Evolutionary conservation across 164 flowering plant species (phyloP).

Genomic region (Stephania yunnanensis): DNA sequence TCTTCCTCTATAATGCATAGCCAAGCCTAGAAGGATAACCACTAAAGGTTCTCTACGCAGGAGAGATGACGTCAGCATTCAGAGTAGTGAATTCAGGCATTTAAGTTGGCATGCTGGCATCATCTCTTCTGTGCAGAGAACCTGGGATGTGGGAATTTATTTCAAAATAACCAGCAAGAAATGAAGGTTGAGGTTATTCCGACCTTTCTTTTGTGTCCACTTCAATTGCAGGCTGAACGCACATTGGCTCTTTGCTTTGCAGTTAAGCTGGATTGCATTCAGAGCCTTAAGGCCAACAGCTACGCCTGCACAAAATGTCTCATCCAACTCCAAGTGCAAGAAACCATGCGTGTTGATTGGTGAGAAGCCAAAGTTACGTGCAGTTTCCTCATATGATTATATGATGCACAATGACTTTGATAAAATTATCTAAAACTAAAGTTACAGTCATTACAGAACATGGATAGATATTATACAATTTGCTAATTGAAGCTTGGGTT

Average conservation of each 20-base stretch:
- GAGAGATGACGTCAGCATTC: slow-evolving; percentile 23
- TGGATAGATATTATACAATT: slow-evolving; percentile 5
- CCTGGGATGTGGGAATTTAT: slow-evolving; percentile 8
- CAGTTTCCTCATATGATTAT: background rate
- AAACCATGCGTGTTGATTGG: background rate
- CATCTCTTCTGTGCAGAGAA: slow-evolving; percentile 17
- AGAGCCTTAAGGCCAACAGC: background rate
- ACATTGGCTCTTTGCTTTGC: background rate
- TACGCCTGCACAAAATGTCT: background rate
- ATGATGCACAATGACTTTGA: background rate
- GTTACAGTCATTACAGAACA: slow-evolving; percentile 2
- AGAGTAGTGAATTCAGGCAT: background rate
- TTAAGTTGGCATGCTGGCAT: slow-evolving; percentile 1
- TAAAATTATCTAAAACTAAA: background rate
- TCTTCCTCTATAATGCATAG: background rate
- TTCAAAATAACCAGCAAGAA: background rate
- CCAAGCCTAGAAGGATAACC: background rate
- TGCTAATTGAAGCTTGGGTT: background rate
- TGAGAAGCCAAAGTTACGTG: background rate
- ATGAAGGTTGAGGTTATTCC: background rate
- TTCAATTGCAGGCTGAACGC: background rate
- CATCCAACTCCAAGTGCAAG: background rate
- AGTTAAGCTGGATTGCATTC: background rate
- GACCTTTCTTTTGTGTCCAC: background rate
- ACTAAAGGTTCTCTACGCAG: slow-evolving; percentile 18